Percentiles rank a stretch among this genome's conserved stretches.
Conservation (phyloP, 805 yeast genomes). For the Wickerhamiella dianesei region DNA sequence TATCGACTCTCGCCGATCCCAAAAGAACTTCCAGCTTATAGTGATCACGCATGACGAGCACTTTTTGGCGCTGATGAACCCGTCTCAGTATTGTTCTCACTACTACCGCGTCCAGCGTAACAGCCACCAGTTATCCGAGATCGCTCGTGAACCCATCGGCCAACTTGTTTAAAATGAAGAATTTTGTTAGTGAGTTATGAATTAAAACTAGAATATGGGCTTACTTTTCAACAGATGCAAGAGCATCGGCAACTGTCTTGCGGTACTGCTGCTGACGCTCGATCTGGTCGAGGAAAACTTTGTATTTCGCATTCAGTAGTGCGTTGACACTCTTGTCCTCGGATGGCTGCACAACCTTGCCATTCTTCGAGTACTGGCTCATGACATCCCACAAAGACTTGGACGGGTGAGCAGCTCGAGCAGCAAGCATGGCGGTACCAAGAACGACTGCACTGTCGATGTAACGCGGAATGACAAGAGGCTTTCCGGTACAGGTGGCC, state of each 20-base stretch:
- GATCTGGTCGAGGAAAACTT: slow-evolving; percentile 79
- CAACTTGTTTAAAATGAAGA: not conserved
- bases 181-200: no score
- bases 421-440: slow-evolving; percentile 91
- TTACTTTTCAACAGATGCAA: not conserved
- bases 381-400: slow-evolving; percentile 65
- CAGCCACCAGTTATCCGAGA: slow-evolving; percentile 66
- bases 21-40: slow-evolving; percentile 82
- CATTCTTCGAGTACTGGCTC: slow-evolving; percentile 73
- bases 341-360: slow-evolving; percentile 65
- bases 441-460: slow-evolving; percentile 96
- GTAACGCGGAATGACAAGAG: slow-evolving; percentile 83
- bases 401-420: slow-evolving; percentile 61
- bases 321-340: slow-evolving; percentile 36
- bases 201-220: not conserved
- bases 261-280: slow-evolving; percentile 68
- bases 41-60: slow-evolving; percentile 95
- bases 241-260: slow-evolving; percentile 34
- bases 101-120: slow-evolving; percentile 73
- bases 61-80: slow-evolving; percentile 73
- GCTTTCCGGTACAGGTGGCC: slow-evolving; percentile 86
- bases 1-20: slow-evolving; percentile 59
- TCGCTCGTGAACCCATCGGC: slow-evolving; percentile 35
- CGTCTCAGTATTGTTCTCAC: slow-evolving; percentile 72
- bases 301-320: slow-evolving; percentile 65